Conservation (phyloP, 257 asterid species). For the Linaria vulgaris region DNA sequence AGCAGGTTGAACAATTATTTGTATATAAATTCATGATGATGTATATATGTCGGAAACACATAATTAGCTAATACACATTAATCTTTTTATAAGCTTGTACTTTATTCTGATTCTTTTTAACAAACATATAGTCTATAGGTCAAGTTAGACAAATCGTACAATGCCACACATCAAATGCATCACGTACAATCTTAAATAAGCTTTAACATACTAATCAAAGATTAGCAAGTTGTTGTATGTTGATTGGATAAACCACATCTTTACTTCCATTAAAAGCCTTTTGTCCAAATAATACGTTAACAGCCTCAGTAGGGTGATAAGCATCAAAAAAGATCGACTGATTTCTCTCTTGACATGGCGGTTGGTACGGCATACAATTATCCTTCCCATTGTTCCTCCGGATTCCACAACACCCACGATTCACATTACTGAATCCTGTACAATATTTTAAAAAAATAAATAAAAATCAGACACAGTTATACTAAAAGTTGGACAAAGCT, state of each 20-base stretch:
- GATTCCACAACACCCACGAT: conserved; percentile 82
- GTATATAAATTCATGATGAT: too few species aligned
- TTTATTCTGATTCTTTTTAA: too few species aligned
- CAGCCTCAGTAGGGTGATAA: conserved; percentile 87
- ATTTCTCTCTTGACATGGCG: conserved; percentile 64
- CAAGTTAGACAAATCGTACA: too few species aligned
- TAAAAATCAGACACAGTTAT: too few species aligned
- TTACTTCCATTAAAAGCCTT: conserved; percentile 59
- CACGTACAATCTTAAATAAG: not conserved
- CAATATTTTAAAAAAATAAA: too few species aligned
- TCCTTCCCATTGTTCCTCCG: conserved; percentile 81
- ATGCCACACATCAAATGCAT: too few species aligned
- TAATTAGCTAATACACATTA: too few species aligned
- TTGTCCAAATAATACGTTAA: conserved; percentile 62
- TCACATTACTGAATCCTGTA: conserved; percentile 63
- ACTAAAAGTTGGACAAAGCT: too few species aligned
- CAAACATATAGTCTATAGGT: too few species aligned
- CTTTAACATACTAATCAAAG: conserved; percentile 29
- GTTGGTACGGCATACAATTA: conserved; percentile 77
- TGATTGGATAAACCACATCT: conserved; percentile 60
- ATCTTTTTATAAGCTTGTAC: too few species aligned
- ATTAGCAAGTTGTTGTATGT: conserved; percentile 61
- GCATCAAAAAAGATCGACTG: conserved; percentile 85
- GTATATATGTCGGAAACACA: too few species aligned
- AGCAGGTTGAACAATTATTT: too few species aligned